These are phyloP conservation scores for Acer negundo DNA, from an alignment of 345 rosid genomes.

Conservation along the genomic window DNA sequence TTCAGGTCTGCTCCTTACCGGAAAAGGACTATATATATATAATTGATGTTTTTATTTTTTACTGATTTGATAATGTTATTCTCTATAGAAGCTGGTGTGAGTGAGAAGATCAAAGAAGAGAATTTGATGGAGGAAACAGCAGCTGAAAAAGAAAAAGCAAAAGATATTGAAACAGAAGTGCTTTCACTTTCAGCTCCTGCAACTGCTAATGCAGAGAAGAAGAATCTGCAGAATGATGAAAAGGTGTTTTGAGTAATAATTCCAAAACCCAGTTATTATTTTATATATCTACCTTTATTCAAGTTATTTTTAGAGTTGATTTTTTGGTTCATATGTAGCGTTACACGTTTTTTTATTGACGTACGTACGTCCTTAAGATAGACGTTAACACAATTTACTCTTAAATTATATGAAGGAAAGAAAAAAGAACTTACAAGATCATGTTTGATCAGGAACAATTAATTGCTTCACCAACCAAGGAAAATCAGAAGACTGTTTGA, in stretches of 20 bases:
- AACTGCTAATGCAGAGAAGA: not conserved
- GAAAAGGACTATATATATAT: no score
- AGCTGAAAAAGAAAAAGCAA: constrained; percentile 2
- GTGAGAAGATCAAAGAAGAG: constrained; percentile 21
- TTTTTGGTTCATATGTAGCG: no score
- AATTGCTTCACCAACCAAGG: constrained; percentile 12
- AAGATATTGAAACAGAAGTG: constrained; percentile 11
- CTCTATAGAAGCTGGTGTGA: constrained; percentile 12
- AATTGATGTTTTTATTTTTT: not conserved
- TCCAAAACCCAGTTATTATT: not conserved
- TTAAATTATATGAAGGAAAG: not conserved
- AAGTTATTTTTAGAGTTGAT: not conserved
- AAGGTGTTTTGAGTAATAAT: constrained; percentile 15
- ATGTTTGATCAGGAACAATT: constrained; percentile 22
- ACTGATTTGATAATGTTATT: not conserved
- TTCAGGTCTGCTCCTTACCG: no score
- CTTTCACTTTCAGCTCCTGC: constrained; percentile 5
- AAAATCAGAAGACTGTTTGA: constrained; percentile 8
- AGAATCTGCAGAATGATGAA: constrained; percentile 2
- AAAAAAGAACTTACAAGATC: not conserved
- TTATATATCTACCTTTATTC: no score
- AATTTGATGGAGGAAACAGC: constrained; percentile 6
- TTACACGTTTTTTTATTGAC: no score
- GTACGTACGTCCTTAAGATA: no score
- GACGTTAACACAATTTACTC: no score